Base-by-base conservation (phyloP, 208 protist species). In the Wallacemonas rigidus region DNA sequence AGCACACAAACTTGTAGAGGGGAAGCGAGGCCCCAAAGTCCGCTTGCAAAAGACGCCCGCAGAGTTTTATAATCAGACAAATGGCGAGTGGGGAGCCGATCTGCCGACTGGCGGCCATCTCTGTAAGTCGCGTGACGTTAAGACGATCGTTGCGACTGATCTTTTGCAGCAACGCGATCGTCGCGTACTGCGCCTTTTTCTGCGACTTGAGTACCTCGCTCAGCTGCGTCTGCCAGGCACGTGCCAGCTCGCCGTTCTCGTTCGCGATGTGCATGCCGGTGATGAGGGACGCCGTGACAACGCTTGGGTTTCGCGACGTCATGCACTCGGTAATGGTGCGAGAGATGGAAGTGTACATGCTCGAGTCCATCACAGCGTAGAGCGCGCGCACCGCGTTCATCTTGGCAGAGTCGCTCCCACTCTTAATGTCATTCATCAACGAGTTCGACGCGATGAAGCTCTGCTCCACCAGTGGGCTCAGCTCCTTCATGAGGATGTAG, bases 401-500 rank as follows among this genome's bases (percentile, higher is more conserved):
- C 76, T 95, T 94, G 61, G 94, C 98, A 6, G 95, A 71, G 73
- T 98, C 97, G 44, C 92, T 97, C 57, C 88, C 87, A 48, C 74
- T 87, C 68, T 95, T 99, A 71, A 99, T 99, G 83, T 99, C 98
- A 72, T 95, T 97, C 74, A 95, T 98, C 41, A 99, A 90, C n/a
- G 95, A 98, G 71, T 94, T 97, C 26, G 95, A 98, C 9, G 98
- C 96, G 57, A 99, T 99, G 74, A 99, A 99, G 64, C 98, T 92
- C 77, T 99, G 94, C 63, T 99, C 95, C 15, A 97, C 92, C 2
- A 86, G 67, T 2, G 91, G 88, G 57, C 88, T 87, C 9, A 99
- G 91, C 74, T 99, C 98, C 81, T 99, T 99, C 79, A 99, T 92
- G 40, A 99, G 77, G 2, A 99, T 82, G 81, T 99, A 99, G 63